Evolutionary conservation across 805 yeast genomes (phyloP), one percentile per base, ranked within the genome.

Genomic region (Wickerhamomyces pijperi): DNA sequence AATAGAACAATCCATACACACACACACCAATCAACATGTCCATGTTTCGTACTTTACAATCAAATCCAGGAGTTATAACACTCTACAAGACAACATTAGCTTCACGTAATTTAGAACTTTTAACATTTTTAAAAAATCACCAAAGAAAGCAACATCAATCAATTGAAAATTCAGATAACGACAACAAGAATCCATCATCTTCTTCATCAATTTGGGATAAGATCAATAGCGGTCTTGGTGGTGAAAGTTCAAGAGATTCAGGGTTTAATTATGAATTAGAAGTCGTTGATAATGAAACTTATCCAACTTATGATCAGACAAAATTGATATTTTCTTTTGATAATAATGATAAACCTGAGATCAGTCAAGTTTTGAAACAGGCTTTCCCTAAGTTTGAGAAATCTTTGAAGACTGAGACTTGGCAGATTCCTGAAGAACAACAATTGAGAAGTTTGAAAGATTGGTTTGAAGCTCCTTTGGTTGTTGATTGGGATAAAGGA

Each of bases 401-500:
- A 43, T 29, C 28, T 39, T 18, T 39, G 34, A 19, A 36, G 39
- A 13, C 41, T 46, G 3, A 19, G 15, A 6, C 31, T 42, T 28
- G 37, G 41, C 41, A 34, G 36, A 18, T 34, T 15, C 28, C 36
- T 21, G 41, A 46, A 19, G 41, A 40, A 6, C 42, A 44, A n/a
- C 18, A 21, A 15, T 11, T 34, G 3, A 7, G 20, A 21, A 19
- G 19, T 11, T 16, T 12, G 6, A 20, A 38, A 16, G 54, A 55
- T 0, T 45, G 51, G 45, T 65, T 57, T 45, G 61, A 48, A 3
- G 60, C 67, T 1, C 80, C 80, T 1, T 56, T 74, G 34, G 60
- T 76, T 15, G 79, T 78, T 14, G 82, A 78, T 55, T 78, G 83
- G 82, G 74, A 71, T 45, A 65, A 74, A 46, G 67, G 68, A 37